These are phyloP conservation scores for Plasmodium blacklocki DNA, from an alignment of 169 alveolate species.

Conservation along the genomic window DNA sequence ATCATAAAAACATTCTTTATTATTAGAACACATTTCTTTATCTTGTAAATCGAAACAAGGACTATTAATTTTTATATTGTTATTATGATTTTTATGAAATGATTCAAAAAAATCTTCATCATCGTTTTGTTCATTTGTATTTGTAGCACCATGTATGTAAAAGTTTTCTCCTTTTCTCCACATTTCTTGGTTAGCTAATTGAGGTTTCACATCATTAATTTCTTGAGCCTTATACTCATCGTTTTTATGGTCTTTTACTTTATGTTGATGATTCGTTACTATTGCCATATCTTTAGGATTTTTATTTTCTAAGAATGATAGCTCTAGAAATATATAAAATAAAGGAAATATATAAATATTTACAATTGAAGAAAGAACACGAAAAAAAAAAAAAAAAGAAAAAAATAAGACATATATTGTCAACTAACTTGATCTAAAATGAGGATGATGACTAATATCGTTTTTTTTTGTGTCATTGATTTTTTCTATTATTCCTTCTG, in stretches of 20 bases:
- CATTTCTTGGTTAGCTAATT: constrained; percentile 25
- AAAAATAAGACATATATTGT: not conserved
- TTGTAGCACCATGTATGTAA: constrained; percentile 35
- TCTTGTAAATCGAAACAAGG: constrained; percentile 30
- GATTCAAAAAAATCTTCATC: constrained; percentile 60
- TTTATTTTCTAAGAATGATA: constrained; percentile 29
- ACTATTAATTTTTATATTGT: constrained; percentile 24
- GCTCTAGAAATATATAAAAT: constrained; percentile 12
- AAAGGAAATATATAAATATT: not conserved
- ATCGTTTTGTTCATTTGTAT: constrained; percentile 33
- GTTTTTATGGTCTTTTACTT: not conserved
- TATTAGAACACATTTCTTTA: constrained; percentile 3
- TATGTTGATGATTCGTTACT: not conserved
- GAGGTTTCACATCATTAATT: not conserved
- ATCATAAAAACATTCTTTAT: constrained; percentile 52
- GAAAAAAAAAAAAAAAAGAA: constrained; percentile 15
- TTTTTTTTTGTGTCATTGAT: not conserved
- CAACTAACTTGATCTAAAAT: constrained; percentile 52
- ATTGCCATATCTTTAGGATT: not conserved
- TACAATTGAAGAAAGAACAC: not conserved
- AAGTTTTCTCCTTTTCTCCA: constrained; percentile 33
- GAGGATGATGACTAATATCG: constrained; percentile 7
- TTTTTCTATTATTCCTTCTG: not conserved
- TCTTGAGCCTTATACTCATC: not conserved
- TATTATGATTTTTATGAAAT: constrained; percentile 25